Evolutionary conservation across 768 basidiomycete species (phyloP).

Genomic region (Ephemerocybe angulata): DNA sequence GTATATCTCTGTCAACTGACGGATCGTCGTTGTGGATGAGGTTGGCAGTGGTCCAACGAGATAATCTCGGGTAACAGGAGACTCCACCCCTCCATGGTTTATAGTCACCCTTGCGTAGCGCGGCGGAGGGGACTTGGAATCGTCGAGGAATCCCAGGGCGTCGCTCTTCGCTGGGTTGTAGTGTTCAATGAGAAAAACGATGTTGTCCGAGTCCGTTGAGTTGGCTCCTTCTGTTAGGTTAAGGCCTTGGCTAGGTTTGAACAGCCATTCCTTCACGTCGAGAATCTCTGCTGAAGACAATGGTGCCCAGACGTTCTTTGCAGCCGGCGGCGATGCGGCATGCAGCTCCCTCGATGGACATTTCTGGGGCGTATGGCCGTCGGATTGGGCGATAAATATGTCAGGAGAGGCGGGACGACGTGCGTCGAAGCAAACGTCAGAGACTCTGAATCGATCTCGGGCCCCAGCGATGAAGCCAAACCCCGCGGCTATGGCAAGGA

Average conservation of each 20-base stretch:
- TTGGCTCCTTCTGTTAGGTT: too few species aligned
- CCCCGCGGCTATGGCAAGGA: too few species aligned
- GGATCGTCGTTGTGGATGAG: slow-evolving; percentile 33
- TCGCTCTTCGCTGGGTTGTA: slow-evolving; percentile 46
- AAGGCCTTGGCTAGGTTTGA: slow-evolving; percentile 46
- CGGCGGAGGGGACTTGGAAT: slow-evolving; percentile 28
- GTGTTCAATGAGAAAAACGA: slow-evolving; percentile 47
- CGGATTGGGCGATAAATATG: too few species aligned
- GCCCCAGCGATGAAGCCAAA: too few species aligned
- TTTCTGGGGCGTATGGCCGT: background rate
- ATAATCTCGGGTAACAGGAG: slow-evolving; percentile 50
- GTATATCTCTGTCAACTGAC: slow-evolving; percentile 47
- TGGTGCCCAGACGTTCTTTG: background rate
- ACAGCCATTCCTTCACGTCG: background rate
- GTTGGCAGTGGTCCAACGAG: slow-evolving; percentile 58
- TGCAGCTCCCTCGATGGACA: background rate
- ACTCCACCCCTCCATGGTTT: slow-evolving; percentile 40
- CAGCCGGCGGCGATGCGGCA: background rate
- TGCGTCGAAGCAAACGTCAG: too few species aligned
- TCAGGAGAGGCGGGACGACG: too few species aligned
- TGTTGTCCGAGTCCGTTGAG: slow-evolving; percentile 45
- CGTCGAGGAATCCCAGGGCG: slow-evolving; percentile 44
- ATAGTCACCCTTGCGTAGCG: slow-evolving; percentile 48
- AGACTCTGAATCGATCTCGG: too few species aligned
- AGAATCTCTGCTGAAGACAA: background rate